Evolutionary conservation across 78 protist genomes (phyloP), one percentile per base, ranked within the genome.

Genomic region (Dictyostelium intermedium): DNA sequence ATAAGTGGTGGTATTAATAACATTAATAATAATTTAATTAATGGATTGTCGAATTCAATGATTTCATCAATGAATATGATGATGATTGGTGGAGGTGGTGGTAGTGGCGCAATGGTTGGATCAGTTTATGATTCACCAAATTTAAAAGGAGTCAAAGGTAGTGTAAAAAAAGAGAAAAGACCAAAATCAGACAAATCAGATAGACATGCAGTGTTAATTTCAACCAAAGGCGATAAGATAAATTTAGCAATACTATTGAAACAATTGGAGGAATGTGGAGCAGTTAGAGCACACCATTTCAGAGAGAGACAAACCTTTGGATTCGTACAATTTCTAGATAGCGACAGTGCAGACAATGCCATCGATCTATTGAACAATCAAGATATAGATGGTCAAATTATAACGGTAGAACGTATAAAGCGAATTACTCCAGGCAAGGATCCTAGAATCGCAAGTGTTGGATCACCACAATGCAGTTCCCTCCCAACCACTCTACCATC

Each of bases 231-330:
- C 16, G 94, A 89, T 77, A 89, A 80, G 25, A 89, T 89, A 69
- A 89, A 89, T 70, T 53, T 89, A 35, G 87, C 87, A 1, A 23
- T 89, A 9, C 53, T 89, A 13, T 69, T 89, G 35, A 89, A 89
- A 60, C 94, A 80, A 45, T 39, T 89, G 14, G 94, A 89, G 69
- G 94, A 89, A 27, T 89, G 94, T 89, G 94, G 94, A 27, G 72
- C 94, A 10, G 94, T 89, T 18, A 80, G 94, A 63, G 94, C 94
- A 20, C 94, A 89, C 25, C 94, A 92, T 82, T 92, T 92, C 35
- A 56, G 96, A 35, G 96, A 92, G 25, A 50, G 92, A 18, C 96
- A 92, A 74, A 86, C 72, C 72, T 92, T 92, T 86, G 96, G 96
- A 25, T 92, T 92, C 41, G 93, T 92, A 3, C 96, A 92, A 60